Evolutionary conservation across 2,329 filamentous ascomycete genomes (phyloP).

Genomic region (Cladosporium colombiae): DNA sequence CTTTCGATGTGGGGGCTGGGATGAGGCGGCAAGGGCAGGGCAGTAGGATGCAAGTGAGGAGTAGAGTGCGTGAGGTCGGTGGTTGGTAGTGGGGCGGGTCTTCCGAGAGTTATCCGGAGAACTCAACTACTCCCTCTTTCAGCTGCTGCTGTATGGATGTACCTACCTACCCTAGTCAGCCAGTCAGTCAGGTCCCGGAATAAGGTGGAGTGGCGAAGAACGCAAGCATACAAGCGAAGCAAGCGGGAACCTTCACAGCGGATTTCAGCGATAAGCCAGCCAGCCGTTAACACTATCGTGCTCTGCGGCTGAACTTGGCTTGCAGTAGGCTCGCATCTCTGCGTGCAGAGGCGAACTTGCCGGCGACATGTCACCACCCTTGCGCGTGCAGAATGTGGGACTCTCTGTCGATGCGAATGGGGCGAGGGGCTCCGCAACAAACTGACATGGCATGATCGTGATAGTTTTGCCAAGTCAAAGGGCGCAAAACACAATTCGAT

Average conservation of each 20-base stretch:
- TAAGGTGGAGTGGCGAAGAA: not conserved
- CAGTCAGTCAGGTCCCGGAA: too few relatives aligned
- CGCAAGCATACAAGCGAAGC: not conserved
- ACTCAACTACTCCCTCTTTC: not conserved
- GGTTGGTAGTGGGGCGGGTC: not conserved
- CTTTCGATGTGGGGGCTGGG: not conserved
- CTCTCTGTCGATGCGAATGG: not conserved
- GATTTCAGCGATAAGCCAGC: not conserved
- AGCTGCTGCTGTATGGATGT: not conserved
- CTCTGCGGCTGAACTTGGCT: conserved; percentile 8
- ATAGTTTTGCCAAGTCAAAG: not conserved
- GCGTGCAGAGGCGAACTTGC: not conserved
- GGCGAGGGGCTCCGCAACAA: not conserved
- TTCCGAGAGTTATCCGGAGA: not conserved
- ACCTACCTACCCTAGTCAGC: not conserved
- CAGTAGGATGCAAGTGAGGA: not conserved
- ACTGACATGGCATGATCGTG: not conserved
- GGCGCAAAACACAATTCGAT: not conserved
- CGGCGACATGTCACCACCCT: not conserved
- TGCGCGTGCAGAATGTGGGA: not conserved
- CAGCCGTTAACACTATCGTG: not conserved
- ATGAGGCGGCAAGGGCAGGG: not conserved
- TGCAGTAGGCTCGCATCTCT: not conserved
- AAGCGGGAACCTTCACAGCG: not conserved
- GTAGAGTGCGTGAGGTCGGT: not conserved